Conservation (phyloP, 805 yeast genomes). For the Pichia phayaonensis region DNA sequence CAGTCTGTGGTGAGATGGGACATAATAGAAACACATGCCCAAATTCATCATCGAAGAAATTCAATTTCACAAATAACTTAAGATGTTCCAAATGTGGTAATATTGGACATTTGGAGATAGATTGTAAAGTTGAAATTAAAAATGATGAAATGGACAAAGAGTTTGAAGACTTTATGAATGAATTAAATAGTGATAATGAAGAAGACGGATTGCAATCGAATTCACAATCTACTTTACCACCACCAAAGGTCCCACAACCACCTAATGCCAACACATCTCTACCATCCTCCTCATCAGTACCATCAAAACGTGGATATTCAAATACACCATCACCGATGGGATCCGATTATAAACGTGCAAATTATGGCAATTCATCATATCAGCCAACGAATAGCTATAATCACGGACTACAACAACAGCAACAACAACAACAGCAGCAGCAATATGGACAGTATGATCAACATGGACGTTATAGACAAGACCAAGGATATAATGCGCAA, state of each 20-base stretch:
- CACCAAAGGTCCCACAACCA: not conserved
- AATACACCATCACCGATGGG: not conserved
- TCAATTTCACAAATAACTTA: slow-evolving; percentile 42
- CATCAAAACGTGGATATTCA: not conserved
- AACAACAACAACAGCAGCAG: not conserved
- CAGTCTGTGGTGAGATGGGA: slow-evolving; percentile 58
- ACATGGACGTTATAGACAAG: not conserved
- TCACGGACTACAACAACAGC: not conserved
- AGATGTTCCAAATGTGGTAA: slow-evolving; percentile 75
- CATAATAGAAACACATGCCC: slow-evolving; percentile 65
- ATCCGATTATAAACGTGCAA: not conserved
- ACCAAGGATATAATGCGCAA: not conserved
- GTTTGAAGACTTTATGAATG: slow-evolving; percentile 44
- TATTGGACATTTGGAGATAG: slow-evolving; percentile 81
- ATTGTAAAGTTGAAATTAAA: slow-evolving; percentile 50
- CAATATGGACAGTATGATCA: not conserved
- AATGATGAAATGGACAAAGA: slow-evolving; percentile 36
- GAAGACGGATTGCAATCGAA: not conserved
- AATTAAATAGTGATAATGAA: slow-evolving; percentile 29
- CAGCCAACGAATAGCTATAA: not conserved
- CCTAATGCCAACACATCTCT: too few relatives aligned
- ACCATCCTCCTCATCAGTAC: not conserved
- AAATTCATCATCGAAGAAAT: slow-evolving; percentile 23
- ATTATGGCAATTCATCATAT: not conserved
- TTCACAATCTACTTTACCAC: not conserved